phyloP scores from a whole-genome alignment of 2,329 filamentous ascomycete genomes.

The Fusarium austroafricanum region DNA sequence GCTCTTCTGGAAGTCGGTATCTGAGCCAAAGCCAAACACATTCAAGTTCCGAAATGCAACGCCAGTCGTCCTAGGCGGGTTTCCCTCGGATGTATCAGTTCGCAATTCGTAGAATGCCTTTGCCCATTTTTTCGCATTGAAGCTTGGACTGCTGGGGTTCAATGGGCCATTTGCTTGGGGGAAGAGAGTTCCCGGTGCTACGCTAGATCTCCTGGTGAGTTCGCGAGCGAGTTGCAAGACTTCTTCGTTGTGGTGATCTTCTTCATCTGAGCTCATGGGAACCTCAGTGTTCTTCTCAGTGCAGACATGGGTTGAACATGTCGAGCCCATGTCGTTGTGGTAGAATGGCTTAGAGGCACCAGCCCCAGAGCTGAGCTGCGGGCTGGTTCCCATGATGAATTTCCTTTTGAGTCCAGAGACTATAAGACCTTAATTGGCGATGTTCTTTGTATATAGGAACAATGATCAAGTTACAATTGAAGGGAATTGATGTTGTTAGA shows the following conservation, averaged over 20 bases:
- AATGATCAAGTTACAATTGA: not conserved
- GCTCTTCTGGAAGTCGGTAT: conserved; percentile 48
- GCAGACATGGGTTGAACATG: conserved; percentile 30
- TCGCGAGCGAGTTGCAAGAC: conserved; percentile 47
- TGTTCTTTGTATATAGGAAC: not conserved
- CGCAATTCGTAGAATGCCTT: conserved; percentile 51
- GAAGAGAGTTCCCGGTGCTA: conserved; percentile 44
- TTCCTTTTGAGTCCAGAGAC: not conserved
- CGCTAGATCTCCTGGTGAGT: conserved; percentile 45
- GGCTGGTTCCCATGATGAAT: conserved; percentile 20
- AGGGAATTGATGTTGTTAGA: not conserved
- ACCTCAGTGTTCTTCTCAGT: conserved; percentile 31
- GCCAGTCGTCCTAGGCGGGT: conserved; percentile 44
- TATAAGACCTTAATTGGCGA: fast-evolving
- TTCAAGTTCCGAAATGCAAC: conserved; percentile 45
- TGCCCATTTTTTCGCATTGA: conserved; percentile 58
- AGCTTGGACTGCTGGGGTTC: conserved; percentile 55
- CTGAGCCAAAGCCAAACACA: conserved; percentile 46
- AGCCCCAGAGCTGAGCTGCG: conserved; percentile 13
- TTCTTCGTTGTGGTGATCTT: conserved; percentile 28
- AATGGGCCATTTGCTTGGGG: conserved; percentile 46
- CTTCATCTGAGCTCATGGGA: not conserved
- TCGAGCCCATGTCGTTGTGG: conserved; percentile 20
- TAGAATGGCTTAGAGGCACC: not conserved
- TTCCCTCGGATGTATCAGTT: conserved; percentile 43